Base-by-base conservation (phyloP, 768 basidiomycete genomes). In the Panaeolus cyanescens region DNA sequence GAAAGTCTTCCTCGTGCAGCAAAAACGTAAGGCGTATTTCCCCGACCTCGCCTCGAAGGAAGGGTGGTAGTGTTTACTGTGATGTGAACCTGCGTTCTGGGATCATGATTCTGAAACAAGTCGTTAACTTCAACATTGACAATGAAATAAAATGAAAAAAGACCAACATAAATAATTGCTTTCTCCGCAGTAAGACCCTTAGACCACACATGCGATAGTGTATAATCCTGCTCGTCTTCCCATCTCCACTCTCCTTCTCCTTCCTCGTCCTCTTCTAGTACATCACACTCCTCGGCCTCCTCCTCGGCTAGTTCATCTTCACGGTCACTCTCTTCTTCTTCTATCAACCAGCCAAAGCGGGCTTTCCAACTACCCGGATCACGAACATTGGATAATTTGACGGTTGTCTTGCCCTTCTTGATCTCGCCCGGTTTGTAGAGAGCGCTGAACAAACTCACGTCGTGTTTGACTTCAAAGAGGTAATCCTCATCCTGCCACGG, bases 191-290 rank as follows among this genome's bases (percentile, higher is more conserved):
- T 75, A 22, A 75, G 72, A 10, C 82, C 79, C 53, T 79, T 79
- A 0, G 80, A 78, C 87, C 89, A 92, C 4, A 83, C 83, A 66
- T 85, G 83, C 7, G 69, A 79, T 13, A 91, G 70, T 0, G 83
- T 82, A 54, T 83, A 80, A 62, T 90, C 89, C 66, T 89, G 87
- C 67, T 91, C 90, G 2, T 85, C 82, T 55, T 85, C 83, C 90
- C 89, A 91, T 39, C 77, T 80, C 84, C 88, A 90, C 8, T 77
- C 80, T 5, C 79, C 79, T 0, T 80, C 76, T 34, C 75, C 77
- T 1, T 74, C 74, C 10, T 72, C 75, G 15, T 55, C 3, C 5
- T 42, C 37, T 9, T 58, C 37, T 17, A 50, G 54, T 36, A 39
- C 36, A n/a, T 5, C 19, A 4, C 20, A 8, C 33, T 39, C 28